These are phyloP conservation scores for Ophiostoma quercus DNA, from an alignment of 2,329 filamentous ascomycete genomes.

Conservation along the genomic window DNA sequence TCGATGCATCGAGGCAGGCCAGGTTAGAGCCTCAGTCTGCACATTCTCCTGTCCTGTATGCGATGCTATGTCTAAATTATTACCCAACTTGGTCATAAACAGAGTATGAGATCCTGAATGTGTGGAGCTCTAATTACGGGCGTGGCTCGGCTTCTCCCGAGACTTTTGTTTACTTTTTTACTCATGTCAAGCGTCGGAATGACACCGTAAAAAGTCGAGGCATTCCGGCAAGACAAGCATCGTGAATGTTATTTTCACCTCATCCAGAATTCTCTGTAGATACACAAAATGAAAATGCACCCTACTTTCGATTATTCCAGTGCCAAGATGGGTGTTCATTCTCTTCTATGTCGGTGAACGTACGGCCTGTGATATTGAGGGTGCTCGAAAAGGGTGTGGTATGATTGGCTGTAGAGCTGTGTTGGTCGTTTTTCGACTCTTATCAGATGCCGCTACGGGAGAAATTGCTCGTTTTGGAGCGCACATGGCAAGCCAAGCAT, in stretches of 20 bases:
- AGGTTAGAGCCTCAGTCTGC: background rate
- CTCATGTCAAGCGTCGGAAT: background rate
- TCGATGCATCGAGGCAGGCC: background rate
- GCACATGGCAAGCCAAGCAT: background rate
- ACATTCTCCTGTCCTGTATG: background rate
- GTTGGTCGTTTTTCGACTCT: background rate
- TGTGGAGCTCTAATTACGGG: background rate
- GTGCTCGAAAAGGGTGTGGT: background rate
- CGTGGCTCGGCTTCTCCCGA: background rate
- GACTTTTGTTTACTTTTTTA: background rate
- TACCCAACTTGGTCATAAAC: too few relatives aligned
- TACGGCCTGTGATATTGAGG: background rate
- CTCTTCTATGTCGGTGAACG: background rate
- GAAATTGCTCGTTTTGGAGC: slow-evolving; percentile 1
- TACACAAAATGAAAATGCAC: too few relatives aligned
- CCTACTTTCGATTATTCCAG: too few relatives aligned
- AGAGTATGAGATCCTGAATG: too few relatives aligned
- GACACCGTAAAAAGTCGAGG: background rate
- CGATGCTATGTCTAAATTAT: too few relatives aligned
- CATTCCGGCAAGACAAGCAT: too few relatives aligned
- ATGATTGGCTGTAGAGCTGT: background rate
- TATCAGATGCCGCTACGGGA: slow-evolving; percentile 11
- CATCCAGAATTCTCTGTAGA: too few relatives aligned
- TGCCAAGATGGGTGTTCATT: too few relatives aligned
- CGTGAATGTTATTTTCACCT: too few relatives aligned